Percentiles rank a stretch among this genome's conserved stretches.
phyloP scores from a whole-genome alignment of 2,329 filamentous ascomycete species.

The Cylindrodendrum hubeiense region DNA sequence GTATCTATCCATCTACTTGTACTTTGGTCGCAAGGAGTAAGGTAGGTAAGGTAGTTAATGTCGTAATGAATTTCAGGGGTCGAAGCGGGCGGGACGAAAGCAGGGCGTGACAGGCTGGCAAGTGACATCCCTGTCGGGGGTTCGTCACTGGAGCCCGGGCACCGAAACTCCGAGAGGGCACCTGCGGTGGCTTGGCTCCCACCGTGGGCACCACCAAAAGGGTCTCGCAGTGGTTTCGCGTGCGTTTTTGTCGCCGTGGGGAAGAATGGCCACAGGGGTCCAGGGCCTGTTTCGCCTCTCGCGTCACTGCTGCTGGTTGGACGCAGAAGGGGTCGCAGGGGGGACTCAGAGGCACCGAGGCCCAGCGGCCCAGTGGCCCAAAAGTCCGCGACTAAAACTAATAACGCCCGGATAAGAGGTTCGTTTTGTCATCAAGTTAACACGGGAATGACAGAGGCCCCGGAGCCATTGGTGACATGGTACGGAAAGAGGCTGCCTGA shows the following conservation, averaged over 20 bases:
- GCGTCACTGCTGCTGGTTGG: not conserved
- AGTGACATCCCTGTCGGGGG: constrained; percentile 13
- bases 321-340: not conserved
- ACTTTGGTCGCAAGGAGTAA: too few relatives aligned
- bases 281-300: constrained; percentile 5
- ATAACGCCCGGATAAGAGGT: constrained; percentile 15
- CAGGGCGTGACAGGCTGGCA: not conserved
- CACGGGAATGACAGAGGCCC: not conserved
- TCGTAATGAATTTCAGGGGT: constrained; percentile 25
- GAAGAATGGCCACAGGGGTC: not conserved
- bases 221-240: not conserved
- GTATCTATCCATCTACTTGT: not conserved
- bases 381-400: constrained; percentile 9
- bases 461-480: not conserved
- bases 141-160: constrained; percentile 17
- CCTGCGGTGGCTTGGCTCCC: constrained; percentile 8
- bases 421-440: not conserved
- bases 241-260: not conserved
- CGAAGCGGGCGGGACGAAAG: not conserved
- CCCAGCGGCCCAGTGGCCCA: too few relatives aligned
- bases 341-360: too few relatives aligned
- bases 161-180: constrained; percentile 12
- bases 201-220: not conserved
- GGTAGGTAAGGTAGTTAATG: too few relatives aligned
- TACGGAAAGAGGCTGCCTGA: constrained; percentile 7